Conservation (phyloP, 179 eudicot genomes). For the Carnegiea gigantea region DNA sequence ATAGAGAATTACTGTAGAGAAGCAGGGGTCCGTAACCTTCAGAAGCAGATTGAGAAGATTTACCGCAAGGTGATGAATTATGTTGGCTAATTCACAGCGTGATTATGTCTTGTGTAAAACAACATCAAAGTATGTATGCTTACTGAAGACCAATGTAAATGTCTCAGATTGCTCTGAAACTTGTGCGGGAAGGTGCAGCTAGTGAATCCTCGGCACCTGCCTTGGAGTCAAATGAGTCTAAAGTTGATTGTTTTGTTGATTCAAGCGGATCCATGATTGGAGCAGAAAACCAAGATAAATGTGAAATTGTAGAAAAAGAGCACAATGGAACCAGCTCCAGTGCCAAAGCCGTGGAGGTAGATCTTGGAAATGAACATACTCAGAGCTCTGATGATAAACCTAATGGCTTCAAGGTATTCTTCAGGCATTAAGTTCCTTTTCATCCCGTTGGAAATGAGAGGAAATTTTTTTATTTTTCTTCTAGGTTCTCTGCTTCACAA, state of each 20-base stretch:
- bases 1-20: slow-evolving; percentile 97
- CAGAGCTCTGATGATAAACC: slow-evolving; percentile 29
- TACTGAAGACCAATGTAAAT: neutral
- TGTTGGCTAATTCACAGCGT: neutral
- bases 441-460: neutral
- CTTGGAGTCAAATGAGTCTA: slow-evolving; percentile 22
- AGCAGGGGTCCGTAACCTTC: slow-evolving; percentile 98
- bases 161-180: slow-evolving; percentile 80
- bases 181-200: slow-evolving; percentile 54
- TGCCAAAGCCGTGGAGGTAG: slow-evolving; percentile 30
- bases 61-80: slow-evolving; percentile 75
- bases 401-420: slow-evolving; percentile 46
- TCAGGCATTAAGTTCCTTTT: neutral
- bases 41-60: slow-evolving; percentile 97
- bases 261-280: slow-evolving; percentile 32
- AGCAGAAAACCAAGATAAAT: slow-evolving; percentile 27
- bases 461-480: neutral
- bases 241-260: slow-evolving; percentile 28
- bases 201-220: slow-evolving; percentile 28
- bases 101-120: neutral
- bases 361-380: slow-evolving; percentile 29
- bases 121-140: neutral
- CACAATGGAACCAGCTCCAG: slow-evolving; percentile 34
- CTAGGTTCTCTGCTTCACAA: neutral
- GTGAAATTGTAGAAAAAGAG: slow-evolving; percentile 22